These are phyloP conservation scores for Coemansia sp. DNA, from an alignment of 192 early-diverging fungal genomes.

Conservation along the genomic window DNA sequence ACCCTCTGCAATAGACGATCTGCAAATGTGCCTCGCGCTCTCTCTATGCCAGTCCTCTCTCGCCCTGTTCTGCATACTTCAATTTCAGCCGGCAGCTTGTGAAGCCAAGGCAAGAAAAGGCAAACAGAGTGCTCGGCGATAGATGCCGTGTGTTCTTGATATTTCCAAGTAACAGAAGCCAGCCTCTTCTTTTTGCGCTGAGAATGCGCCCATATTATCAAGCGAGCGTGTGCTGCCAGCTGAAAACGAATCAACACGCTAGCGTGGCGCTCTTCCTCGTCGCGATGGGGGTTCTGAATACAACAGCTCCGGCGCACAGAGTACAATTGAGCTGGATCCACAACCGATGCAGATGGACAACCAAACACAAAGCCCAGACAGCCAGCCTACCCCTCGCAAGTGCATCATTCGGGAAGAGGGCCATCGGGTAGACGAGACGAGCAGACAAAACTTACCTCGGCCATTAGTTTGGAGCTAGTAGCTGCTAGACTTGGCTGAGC, in stretches of 20 bases:
- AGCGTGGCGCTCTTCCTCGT: background rate
- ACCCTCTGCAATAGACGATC: slow-evolving; percentile 45
- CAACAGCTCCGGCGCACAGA: background rate
- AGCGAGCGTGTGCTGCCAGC: background rate
- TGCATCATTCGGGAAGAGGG: background rate
- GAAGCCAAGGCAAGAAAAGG: background rate
- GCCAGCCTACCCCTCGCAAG: background rate
- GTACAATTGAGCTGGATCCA: background rate
- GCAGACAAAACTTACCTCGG: slow-evolving; percentile 27
- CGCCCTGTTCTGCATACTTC: background rate
- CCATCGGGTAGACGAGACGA: background rate
- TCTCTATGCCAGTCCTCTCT: slow-evolving; percentile 7
- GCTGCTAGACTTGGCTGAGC: background rate
- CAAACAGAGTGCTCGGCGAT: background rate
- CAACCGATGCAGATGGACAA: background rate
- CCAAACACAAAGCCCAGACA: background rate
- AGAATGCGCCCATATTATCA: background rate
- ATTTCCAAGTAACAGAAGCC: background rate
- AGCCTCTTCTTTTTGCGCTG: no score
- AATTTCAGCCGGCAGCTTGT: slow-evolving; percentile 1
- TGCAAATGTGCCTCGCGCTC: slow-evolving; percentile 23
- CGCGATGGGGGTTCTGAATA: background rate
- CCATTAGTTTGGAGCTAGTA: slow-evolving; percentile 11
- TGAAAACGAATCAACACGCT: background rate
- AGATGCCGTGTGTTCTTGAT: background rate